These are phyloP conservation scores for Vitis rotundifolia DNA, from an alignment of 164 flowering plant species.

Conservation along the genomic window DNA sequence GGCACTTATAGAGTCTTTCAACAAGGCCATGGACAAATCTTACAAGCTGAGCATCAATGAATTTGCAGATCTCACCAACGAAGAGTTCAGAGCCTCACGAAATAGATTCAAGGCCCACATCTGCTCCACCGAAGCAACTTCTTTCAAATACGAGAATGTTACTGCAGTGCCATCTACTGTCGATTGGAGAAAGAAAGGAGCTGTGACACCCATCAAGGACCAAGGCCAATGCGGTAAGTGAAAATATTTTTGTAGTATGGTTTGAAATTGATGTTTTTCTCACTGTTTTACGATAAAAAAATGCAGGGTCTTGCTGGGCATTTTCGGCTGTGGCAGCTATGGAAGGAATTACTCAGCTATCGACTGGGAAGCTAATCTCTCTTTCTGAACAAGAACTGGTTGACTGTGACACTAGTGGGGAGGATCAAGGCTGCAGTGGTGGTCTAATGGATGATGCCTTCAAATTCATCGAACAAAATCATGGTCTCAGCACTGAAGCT, in stretches of 20 bases:
- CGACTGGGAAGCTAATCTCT: constrained; percentile 24
- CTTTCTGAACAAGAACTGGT: constrained; percentile 37
- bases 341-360: constrained; percentile 29
- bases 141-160: constrained; percentile 32
- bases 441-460: constrained; percentile 34
- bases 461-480: constrained; percentile 18
- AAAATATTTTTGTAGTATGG: neutral
- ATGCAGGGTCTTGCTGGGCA: constrained; percentile 42
- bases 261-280: neutral
- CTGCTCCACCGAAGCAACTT: neutral
- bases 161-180: constrained; percentile 22
- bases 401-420: constrained; percentile 22
- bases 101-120: neutral
- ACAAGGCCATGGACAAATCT: neutral
- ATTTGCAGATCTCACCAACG: too few species aligned
- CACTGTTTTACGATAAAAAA: neutral
- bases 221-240: constrained; percentile 37
- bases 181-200: constrained; percentile 35
- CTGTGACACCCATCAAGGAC: constrained; percentile 33
- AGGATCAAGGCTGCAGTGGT: constrained; percentile 19
- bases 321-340: constrained; percentile 32
- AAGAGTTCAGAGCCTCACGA: too few species aligned
- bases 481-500: constrained; percentile 13
- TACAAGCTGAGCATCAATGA: too few species aligned
- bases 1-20: constrained; percentile 22